Conservation (phyloP, 495 filamentous ascomycete genomes). For the Schizothecium vesticola region DNA sequence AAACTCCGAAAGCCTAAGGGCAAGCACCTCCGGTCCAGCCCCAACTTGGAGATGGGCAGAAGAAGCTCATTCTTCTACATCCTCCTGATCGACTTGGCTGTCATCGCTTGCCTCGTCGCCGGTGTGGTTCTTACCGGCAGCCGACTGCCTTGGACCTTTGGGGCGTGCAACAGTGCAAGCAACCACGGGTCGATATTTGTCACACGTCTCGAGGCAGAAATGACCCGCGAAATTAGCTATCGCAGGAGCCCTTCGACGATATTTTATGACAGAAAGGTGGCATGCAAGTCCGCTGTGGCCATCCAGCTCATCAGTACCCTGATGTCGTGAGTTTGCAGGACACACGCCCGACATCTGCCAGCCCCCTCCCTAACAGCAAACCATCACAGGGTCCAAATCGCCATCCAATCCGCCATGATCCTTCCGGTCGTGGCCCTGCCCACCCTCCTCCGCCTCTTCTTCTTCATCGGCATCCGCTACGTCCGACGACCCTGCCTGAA, state of each 20-base stretch:
- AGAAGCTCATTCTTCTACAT: not conserved
- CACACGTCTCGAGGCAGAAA: not conserved
- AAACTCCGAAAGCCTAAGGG: not conserved
- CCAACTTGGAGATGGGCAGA: not conserved
- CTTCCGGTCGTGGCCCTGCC: not conserved
- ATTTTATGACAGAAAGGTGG: not conserved
- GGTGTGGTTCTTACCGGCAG: not conserved
- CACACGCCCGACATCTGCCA: not conserved
- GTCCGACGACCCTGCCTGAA: not conserved
- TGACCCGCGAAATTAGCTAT: not conserved
- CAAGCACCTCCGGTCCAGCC: too few species aligned
- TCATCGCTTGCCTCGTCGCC: not conserved
- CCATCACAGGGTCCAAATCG: not conserved
- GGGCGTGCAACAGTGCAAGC: not conserved
- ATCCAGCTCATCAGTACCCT: not conserved
- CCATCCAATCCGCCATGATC: not conserved
- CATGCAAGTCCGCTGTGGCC: not conserved
- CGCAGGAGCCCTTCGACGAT: not conserved
- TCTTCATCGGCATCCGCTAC: not conserved
- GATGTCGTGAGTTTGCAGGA: not conserved
- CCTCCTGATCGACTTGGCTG: not conserved
- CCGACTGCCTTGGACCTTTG: not conserved
- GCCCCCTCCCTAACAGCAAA: not conserved
- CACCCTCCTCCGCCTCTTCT: not conserved
- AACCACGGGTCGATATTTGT: not conserved